Evolutionary conservation across 495 filamentous ascomycete species (phyloP), one percentile per base, ranked within the genome.

Genomic region (Penicillium crystallinum): DNA sequence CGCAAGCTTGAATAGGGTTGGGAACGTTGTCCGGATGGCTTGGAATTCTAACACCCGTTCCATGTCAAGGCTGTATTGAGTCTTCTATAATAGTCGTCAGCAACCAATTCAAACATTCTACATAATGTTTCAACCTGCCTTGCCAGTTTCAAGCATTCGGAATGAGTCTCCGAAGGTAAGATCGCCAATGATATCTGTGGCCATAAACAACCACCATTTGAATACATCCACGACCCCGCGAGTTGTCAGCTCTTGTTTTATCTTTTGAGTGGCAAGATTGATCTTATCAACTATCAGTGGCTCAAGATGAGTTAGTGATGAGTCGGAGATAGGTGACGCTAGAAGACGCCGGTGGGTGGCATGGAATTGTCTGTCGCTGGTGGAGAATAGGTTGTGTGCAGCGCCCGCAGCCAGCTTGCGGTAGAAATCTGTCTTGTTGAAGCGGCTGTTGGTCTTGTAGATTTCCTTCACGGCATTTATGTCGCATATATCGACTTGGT

Each of bases 121-220:
- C 23, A 27, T 27, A 7, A 27, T 15, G 22, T 18, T 15, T 21
- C 18, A 29, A 53, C 27, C 29, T 49, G 77, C 73, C 64, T 75
- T 58, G 8, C 75, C 79, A 4, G 51, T 57, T 44, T 84, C 78
- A 2, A 83, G 65, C 69, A 77, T 79, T 3, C 62, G 62, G 51
- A 85, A 83, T 0, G 74, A 77, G 23, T 81, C 77, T 0, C 82
- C 81, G 60, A 85, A 86, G 14, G 68, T 75, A 15, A 84, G 60
- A 17, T 81, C 69, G 1, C 72, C 73, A 35, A 82, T 78, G 4
- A 82, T 67, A 47, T 85, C 82, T 0, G 76, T 76, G 10, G 77
- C 67, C 76, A 84, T 74, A 42, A 81, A 80, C 19, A 75, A 51
- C 66, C 68, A 80, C 82, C 82, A 85, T 47, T 78, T 77, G 45